Evolutionary conservation across 345 rosid species (phyloP), one percentile per base, ranked within the genome.

Genomic region (Lepidium sativum): DNA sequence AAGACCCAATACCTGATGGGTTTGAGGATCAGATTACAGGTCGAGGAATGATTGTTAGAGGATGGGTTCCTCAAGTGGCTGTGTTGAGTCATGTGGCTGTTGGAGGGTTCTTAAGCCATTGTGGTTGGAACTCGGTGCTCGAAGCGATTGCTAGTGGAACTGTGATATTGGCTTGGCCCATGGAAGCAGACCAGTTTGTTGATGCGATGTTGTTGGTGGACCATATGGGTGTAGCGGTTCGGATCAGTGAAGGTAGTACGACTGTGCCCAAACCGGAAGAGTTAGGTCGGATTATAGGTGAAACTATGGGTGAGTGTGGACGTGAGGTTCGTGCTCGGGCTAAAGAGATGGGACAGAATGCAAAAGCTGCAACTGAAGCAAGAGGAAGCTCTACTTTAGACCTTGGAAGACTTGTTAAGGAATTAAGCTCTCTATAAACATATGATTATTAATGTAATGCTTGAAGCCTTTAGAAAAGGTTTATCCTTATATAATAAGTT

Each of bases 41-140:
- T 17, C 41, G 78, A 31, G 96, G 96, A 1, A 6, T 66, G 56
- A 65, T 82, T 16, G 32, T 78, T 4, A 72, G 45, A 11, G 90
- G 74, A 1, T 88, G 90, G 96, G 90, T 71, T 1, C 88, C 85
- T 2, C 92, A 88, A 45, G 80, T 65, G 59, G 61, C 0, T 39
- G 53, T 86, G 33, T 72, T 88, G 70, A 68, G 52, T 14, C 96
- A 88, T 68, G 52, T 51, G 2, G 84, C 84, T 0, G 83, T 85
- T 17, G 87, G 85, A 2, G 79, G 81, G 54, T 88, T 88, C 42
- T 58, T 88, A 72, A 85, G 82, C 60, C 95, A 85, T 9, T 83
- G 89, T 35, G 87, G 95, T 8, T 88, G 96, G 96, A 86, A 88
- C 81, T 88, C 92, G 29, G 70, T 78, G 54, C 63, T 77, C 4